These are phyloP conservation scores for Aureobasidium sp. DNA, from an alignment of 2,329 filamentous ascomycete genomes.

Conservation along the genomic window DNA sequence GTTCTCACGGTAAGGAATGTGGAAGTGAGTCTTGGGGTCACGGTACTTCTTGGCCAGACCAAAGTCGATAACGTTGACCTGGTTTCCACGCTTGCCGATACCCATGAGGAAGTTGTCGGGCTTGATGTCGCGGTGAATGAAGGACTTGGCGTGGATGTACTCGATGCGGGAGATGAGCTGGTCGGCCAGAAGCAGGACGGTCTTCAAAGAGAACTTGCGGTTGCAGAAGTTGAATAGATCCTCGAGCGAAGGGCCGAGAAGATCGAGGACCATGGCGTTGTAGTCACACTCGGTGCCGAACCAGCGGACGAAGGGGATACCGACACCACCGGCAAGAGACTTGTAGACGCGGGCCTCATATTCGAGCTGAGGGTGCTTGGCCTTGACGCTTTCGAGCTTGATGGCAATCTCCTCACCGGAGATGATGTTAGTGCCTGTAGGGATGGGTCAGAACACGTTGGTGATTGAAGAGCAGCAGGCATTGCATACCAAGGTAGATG, in stretches of 20 bases:
- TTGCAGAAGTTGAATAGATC: constrained; percentile 99
- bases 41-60: constrained; percentile 99
- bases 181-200: constrained; percentile 88
- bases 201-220: constrained; percentile 99
- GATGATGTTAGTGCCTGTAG: constrained; percentile 90
- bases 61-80: constrained; percentile 99
- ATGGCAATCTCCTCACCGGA: constrained; percentile 99
- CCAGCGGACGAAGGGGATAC: constrained; percentile 98
- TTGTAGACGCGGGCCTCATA: constrained; percentile 95
- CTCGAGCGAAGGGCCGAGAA: constrained; percentile 90
- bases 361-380: constrained; percentile 97
- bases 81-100: constrained; percentile 97
- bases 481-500: constrained; percentile 70
- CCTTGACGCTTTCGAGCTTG: constrained; percentile 99
- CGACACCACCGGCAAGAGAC: constrained; percentile 86
- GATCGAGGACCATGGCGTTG: constrained; percentile 98
- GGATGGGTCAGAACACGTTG: not conserved
- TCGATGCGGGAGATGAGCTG: constrained; percentile 99
- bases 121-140: constrained; percentile 99
- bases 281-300: constrained; percentile 99
- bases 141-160: constrained; percentile 99
- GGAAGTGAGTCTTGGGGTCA: constrained; percentile 99
- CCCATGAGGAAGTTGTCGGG: constrained; percentile 99
- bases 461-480: not conserved
- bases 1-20: constrained; percentile 99